Evolutionary conservation across 352 stramenopile species (phyloP).

Genomic region (Pythium dissimile): DNA sequence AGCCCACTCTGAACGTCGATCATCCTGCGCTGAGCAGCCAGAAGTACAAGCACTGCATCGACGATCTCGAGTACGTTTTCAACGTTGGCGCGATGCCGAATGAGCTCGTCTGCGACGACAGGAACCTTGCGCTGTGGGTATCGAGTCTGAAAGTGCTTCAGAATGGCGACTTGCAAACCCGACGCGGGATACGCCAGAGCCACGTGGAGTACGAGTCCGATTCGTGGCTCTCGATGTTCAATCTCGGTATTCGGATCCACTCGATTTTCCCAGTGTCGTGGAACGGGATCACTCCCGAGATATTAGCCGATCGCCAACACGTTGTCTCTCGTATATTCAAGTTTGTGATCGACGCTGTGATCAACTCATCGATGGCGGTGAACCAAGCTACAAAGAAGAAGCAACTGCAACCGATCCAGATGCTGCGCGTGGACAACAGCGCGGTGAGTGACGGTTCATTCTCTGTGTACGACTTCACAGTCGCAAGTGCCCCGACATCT

Average conservation of each 20-base stretch:
- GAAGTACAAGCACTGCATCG: conserved; percentile 89
- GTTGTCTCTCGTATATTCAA: conserved; percentile 46
- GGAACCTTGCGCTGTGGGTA: conserved; percentile 73
- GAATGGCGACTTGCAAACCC: conserved; percentile 71
- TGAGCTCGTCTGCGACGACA: conserved; percentile 68
- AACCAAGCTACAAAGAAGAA: conserved; percentile 62
- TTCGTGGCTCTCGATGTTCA: conserved; percentile 88
- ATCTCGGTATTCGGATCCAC: conserved; percentile 83
- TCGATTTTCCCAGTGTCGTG: conserved; percentile 79
- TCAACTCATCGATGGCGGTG: conserved; percentile 41
- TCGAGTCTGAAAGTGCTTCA: conserved; percentile 65
- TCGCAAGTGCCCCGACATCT: conserved; percentile 54
- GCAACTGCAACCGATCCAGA: conserved; percentile 31
- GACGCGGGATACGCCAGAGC: conserved; percentile 63
- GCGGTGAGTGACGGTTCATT: too few relatives aligned
- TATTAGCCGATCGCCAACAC: conserved; percentile 28
- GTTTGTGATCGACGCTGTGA: conserved; percentile 35
- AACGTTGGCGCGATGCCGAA: conserved; percentile 73
- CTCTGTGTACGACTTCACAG: conserved; percentile 64
- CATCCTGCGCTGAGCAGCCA: conserved; percentile 73
- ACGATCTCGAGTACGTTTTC: conserved; percentile 87
- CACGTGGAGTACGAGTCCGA: conserved; percentile 89
- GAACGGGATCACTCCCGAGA: conserved; percentile 52
- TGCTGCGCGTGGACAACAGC: conserved; percentile 16
- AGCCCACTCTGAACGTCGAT: conserved; percentile 59